phyloP scores from a whole-genome alignment of 2,329 filamentous ascomycete species.

The Alternaria triticimaculans region DNA sequence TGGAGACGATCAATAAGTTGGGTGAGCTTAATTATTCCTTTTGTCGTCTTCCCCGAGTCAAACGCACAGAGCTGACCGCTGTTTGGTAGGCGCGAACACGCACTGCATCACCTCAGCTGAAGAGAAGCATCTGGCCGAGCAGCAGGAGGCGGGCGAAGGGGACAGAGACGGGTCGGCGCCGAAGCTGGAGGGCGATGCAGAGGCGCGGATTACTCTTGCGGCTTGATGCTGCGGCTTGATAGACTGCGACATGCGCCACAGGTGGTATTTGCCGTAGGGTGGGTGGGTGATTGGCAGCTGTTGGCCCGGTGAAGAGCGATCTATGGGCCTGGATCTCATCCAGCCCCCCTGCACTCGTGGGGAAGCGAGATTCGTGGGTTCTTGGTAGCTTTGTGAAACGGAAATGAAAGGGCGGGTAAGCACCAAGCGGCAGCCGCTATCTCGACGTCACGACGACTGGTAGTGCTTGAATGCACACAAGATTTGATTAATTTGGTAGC shows the following conservation, averaged over 20 bases:
- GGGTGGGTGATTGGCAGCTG: slow-evolving; percentile 2
- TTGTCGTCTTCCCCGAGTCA: slow-evolving; percentile 1
- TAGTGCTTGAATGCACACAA: slow-evolving; percentile 25
- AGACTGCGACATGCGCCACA: slow-evolving; percentile 32
- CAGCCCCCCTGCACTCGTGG: slow-evolving; percentile 7
- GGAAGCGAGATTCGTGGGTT: slow-evolving; percentile 14
- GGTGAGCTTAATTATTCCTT: slow-evolving; percentile 51
- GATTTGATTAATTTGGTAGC: slow-evolving; percentile 22
- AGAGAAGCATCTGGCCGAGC: slow-evolving; percentile 65
- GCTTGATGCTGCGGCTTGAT: slow-evolving; percentile 25
- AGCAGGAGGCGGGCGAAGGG: slow-evolving; percentile 33
- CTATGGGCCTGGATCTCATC: slow-evolving; percentile 5
- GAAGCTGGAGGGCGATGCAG: slow-evolving; percentile 18
- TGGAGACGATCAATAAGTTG: slow-evolving; percentile 97
- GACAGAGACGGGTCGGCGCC: slow-evolving; percentile 13
- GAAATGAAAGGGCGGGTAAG: slow-evolving; percentile 20
- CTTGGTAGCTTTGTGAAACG: neutral
- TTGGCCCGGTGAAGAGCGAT: neutral
- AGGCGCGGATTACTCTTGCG: slow-evolving; percentile 36
- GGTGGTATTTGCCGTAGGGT: neutral
- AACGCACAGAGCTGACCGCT: slow-evolving; percentile 27
- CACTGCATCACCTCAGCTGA: slow-evolving; percentile 86
- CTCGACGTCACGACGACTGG: slow-evolving; percentile 21
- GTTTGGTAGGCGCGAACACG: slow-evolving; percentile 70
- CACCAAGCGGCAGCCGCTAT: slow-evolving; percentile 10